These are phyloP conservation scores for Cucurbita argyrosperma DNA, from an alignment of 306 rosid species.

Conservation along the genomic window DNA sequence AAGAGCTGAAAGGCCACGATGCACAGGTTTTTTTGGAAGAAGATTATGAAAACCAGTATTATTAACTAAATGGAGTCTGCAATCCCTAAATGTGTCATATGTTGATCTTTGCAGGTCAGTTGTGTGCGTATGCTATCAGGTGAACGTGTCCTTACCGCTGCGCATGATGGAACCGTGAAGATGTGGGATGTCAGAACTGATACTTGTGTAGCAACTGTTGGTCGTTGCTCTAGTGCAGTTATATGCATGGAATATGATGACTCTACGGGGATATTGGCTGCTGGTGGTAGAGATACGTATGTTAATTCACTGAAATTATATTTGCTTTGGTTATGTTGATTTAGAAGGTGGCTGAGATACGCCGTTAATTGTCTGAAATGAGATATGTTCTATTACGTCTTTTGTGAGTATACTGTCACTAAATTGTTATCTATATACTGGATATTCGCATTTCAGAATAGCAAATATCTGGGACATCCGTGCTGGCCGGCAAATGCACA, in stretches of 20 bases:
- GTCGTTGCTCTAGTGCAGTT: constrained; percentile 94
- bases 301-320: constrained; percentile 15
- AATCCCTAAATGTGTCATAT: constrained; percentile 17
- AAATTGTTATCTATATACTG: constrained; percentile 12
- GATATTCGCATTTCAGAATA: constrained; percentile 35
- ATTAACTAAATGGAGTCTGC: background rate
- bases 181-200: constrained; percentile 99
- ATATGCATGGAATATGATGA: constrained; percentile 95
- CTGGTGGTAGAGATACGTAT: constrained; percentile 95
- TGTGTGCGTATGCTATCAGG: constrained; percentile 93
- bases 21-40: constrained; percentile 39
- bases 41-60: background rate
- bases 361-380: constrained; percentile 23
- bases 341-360: constrained; percentile 61
- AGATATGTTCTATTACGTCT: constrained; percentile 1
- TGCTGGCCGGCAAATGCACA: constrained; percentile 85
- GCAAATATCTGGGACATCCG: constrained; percentile 95
- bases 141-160: constrained; percentile 90
- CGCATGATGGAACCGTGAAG: constrained; percentile 94
- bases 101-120: constrained; percentile 53
- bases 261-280: constrained; percentile 81
- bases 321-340: constrained; percentile 2
- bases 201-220: constrained; percentile 96
- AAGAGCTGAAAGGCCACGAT: constrained; percentile 96
- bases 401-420: constrained; percentile 2